phyloP scores from a whole-genome alignment of 2,329 filamentous ascomycete genomes.

The Colletotrichum salicis region DNA sequence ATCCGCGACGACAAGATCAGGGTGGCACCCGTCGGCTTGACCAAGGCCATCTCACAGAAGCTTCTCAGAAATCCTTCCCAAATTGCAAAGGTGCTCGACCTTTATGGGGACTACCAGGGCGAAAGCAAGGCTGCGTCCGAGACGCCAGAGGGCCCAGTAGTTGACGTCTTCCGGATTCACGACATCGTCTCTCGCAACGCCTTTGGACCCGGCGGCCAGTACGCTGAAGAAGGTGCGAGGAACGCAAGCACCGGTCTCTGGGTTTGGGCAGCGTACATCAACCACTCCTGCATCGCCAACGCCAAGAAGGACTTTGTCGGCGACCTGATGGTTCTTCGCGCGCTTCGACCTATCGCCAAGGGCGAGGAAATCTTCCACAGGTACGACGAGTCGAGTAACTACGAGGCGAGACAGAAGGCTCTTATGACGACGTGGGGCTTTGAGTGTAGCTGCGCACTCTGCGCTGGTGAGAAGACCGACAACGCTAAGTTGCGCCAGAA shows the following conservation, averaged over 20 bases:
- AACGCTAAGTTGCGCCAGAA: conserved; percentile 29
- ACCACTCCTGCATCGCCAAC: conserved; percentile 54
- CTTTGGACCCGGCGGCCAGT: conserved; percentile 45
- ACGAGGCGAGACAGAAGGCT: conserved; percentile 37
- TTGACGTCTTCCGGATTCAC: conserved; percentile 47
- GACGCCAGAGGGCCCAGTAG: conserved; percentile 39
- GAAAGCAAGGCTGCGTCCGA: conserved; percentile 11
- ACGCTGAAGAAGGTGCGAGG: conserved; percentile 41
- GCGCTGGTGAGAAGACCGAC: conserved; percentile 44
- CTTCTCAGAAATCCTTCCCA: conserved; percentile 44
- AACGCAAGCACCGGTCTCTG: conserved; percentile 52
- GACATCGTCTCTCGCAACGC: conserved; percentile 47
- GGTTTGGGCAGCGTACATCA: conserved; percentile 52
- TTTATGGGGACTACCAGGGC: conserved; percentile 44
- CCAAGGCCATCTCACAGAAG: conserved; percentile 41
- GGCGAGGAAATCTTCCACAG: conserved; percentile 48
- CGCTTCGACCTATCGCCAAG: conserved; percentile 42
- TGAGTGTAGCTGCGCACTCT: conserved; percentile 49
- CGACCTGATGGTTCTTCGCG: conserved; percentile 52
- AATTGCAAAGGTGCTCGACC: conserved; percentile 35
- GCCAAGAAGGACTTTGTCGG: conserved; percentile 49
- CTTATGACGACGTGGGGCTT: conserved; percentile 50
- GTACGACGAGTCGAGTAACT: conserved; percentile 45
- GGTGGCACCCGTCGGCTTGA: conserved; percentile 45
- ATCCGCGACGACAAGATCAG: conserved; percentile 43